phyloP scores from a whole-genome alignment of 1,284 basidiomycete genomes.

The Lentinula novae-zelandiae region DNA sequence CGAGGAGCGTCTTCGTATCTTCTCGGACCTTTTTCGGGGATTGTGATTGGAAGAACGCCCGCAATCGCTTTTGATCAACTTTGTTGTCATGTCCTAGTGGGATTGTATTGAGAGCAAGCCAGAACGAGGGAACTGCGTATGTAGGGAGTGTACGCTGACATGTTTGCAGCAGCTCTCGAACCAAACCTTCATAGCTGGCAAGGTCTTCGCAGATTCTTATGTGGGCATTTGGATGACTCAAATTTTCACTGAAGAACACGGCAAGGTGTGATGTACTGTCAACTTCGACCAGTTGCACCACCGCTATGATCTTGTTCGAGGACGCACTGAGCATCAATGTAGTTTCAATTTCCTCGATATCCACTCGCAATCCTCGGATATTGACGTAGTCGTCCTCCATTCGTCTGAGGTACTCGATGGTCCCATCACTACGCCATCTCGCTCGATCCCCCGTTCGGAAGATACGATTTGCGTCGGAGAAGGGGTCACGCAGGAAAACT shows the following conservation, averaged over 20 bases:
- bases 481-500: constrained; percentile 9
- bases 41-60: not conserved
- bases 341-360: constrained; percentile 12
- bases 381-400: constrained; percentile 10
- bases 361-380: constrained; percentile 12
- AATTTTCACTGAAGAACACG: not conserved
- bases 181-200: not conserved
- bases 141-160: not conserved
- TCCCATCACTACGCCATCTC: constrained; percentile 8
- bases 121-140: not conserved
- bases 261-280: not conserved
- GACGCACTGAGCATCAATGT: not conserved
- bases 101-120: not conserved
- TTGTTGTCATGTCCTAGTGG: not conserved
- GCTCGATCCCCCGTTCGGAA: constrained; percentile 13
- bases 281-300: not conserved
- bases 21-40: not conserved
- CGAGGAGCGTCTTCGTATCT: not conserved
- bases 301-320: not conserved
- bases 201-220: not conserved
- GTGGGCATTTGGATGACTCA: not conserved
- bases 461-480: not conserved
- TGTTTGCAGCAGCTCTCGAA: not conserved
- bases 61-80: not conserved
- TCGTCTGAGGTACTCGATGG: not conserved